Conservation (phyloP, 176 grass and related monocot genomes). For the Miscanthus lutarioriparius region DNA sequence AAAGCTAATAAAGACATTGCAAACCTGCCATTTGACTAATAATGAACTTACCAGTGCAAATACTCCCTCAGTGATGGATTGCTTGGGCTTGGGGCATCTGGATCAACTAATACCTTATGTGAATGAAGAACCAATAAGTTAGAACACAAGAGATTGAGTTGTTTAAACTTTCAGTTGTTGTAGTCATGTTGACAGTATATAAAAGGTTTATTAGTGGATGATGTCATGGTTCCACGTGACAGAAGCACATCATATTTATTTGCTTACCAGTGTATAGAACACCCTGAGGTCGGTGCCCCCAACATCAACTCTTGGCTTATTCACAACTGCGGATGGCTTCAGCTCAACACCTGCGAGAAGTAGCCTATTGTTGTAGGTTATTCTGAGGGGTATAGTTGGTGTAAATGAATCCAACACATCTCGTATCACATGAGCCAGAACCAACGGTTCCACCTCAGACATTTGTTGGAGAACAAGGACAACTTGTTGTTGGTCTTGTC, state of each 20-base stretch:
- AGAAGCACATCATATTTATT: background rate
- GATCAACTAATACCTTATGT: constrained; percentile 64
- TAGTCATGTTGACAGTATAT: background rate
- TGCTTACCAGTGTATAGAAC: constrained; percentile 63
- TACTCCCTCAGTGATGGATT: constrained; percentile 65
- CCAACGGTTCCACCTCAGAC: constrained; percentile 46
- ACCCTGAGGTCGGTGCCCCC: constrained; percentile 58
- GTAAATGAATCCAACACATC: constrained; percentile 66
- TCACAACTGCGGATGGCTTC: constrained; percentile 45
- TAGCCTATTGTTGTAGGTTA: constrained; percentile 46
- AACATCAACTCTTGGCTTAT: constrained; percentile 57
- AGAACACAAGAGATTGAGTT: background rate
- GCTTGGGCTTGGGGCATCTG: constrained; percentile 73
- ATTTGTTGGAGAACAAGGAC: background rate
- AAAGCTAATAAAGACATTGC: constrained; percentile 6
- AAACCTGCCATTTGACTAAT: background rate
- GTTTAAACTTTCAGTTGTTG: background rate
- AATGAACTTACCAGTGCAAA: constrained; percentile 54
- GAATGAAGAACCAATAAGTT: constrained; percentile 20
- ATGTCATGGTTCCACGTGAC: background rate
- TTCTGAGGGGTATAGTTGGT: constrained; percentile 27
- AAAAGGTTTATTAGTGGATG: background rate
- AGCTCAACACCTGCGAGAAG: constrained; percentile 57
- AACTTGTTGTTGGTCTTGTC: background rate
- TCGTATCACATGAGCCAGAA: constrained; percentile 47